These are phyloP conservation scores for Beauveria sp. DNA, from an alignment of 2,329 filamentous ascomycete species.

Conservation along the genomic window DNA sequence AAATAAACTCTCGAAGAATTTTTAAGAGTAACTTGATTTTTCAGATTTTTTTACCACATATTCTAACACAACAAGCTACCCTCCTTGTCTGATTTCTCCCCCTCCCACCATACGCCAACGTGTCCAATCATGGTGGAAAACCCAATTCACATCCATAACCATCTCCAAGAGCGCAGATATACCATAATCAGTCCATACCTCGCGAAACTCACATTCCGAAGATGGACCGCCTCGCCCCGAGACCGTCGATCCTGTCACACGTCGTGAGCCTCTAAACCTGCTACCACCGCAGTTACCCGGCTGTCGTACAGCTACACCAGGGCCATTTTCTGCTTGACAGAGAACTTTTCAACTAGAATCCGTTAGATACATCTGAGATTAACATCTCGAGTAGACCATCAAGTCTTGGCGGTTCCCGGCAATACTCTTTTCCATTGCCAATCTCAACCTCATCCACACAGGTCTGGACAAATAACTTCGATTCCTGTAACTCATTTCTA, in stretches of 20 bases:
- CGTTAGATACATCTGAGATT: too few species aligned
- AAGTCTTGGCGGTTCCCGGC: background rate
- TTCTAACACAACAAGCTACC: background rate
- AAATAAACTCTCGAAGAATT: too few species aligned
- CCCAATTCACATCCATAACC: background rate
- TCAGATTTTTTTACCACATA: background rate
- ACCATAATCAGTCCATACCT: background rate
- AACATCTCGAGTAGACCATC: too few species aligned
- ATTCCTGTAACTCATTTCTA: background rate
- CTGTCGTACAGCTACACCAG: background rate
- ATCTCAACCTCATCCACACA: too few species aligned
- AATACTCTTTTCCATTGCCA: too few species aligned
- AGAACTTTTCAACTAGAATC: too few species aligned
- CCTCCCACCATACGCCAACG: background rate
- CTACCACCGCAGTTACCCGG: background rate
- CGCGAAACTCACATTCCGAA: background rate
- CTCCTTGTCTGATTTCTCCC: background rate
- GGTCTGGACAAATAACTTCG: background rate
- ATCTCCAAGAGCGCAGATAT: background rate
- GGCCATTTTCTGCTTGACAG: background rate
- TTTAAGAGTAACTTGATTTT: background rate
- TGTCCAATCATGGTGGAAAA: background rate
- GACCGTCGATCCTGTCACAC: background rate
- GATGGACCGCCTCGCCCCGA: background rate
- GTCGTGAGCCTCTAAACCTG: background rate